Evolutionary conservation across 352 stramenopile species (phyloP), one percentile per base, ranked within the genome.

Genomic region (Aphanomyces euteiches): DNA sequence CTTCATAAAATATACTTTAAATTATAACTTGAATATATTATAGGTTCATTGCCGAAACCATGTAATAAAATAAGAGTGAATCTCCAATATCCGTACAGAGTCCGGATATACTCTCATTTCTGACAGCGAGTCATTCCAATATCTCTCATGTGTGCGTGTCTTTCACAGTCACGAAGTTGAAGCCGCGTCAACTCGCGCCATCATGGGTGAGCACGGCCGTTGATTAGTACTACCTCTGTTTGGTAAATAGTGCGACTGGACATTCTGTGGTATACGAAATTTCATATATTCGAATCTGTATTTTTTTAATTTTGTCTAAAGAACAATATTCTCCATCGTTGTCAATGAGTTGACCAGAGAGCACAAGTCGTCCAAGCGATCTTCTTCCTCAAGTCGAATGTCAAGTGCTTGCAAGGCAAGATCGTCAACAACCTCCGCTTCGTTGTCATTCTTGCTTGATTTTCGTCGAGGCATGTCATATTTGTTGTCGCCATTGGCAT

Each of bases 351-450:
- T 40, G 13, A 61, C 54, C 13, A 61, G 28, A 8, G 13, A 5
- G 54, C 12, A n/a, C 39, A 61, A 8, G 5, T 61, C 13, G 12
- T 58, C 50, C 6, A 58, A 7, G 50, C 50, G 50, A 19, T 58
- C 50, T 34, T 58, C 50, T 58, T 58, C 50, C 50, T 58, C 50
- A 6, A 58, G 50, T 5, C 50, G 50, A 12, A 34, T 7, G 21
- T 58, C 36, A 13, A 58, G 6, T 21, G 36, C 12, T 21, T 58
- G 7, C 6, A 58, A 36, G 12, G 50, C 17, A 5, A 36, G 7
- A n/a, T 36, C 50, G 21, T 58, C 50, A 15, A 19, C 50, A 13
- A 36, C 12, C 6, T 13, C 5, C 36, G 50, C 50, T 59, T 58
- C 21, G 17, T 34, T 34, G n/a, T n/a, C n/a, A n/a, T n/a, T n/a